Evolutionary conservation across 2,329 filamentous ascomycete genomes (phyloP), one percentile per base, ranked within the genome.

Genomic region (Mycocentrospora acerina): DNA sequence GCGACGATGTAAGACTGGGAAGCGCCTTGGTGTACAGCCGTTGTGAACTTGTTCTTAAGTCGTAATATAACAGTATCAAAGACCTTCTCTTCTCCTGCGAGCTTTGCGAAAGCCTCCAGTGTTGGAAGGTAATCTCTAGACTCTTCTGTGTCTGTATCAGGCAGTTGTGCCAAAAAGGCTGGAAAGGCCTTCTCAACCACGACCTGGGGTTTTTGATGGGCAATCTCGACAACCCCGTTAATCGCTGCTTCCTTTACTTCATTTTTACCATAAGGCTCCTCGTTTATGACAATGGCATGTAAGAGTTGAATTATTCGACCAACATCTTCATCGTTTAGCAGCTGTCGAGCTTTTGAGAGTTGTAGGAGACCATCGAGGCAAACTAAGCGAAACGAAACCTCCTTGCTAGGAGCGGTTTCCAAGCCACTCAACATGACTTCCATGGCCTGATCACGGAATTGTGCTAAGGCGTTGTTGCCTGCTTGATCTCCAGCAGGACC

Each of bases 121-220:
- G 80, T 78, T 4, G 74, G 66, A n/a, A 76, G 54, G 52, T 83
- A 83, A 5, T 63, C 60, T 6, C 54, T 55, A 8, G 70, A 63
- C 3, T 67, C 66, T 13, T 74, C 71, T n/a, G 68, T 64, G 40
- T 77, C 76, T 2, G 67, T 69, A 43, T 82, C 81, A 2, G 82
- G 83, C 3, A 86, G 64, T 26, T 78, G 76, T 3, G 81, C 80
- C 62, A 85, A 75, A 56, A 86, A 83, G 4, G 79, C 78, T 17
- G 82, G 82, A 52, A 86, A 80, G 0, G 81, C 80, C 40, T 81
- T 81, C 31, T 83, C 76, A 53, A 83, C 77, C 18, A 86, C 79
- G 9, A 82, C 65, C 31, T 76, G 73, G 13, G 82, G 79, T 51
- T 81, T 82, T 42, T 80, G 73, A 43, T 77, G 77, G 6, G 82